A percentile compares a stretch with the other conserved stretches of the same genome.
Evolutionary conservation across 78 protist species (phyloP).

Genomic region (Speleostelium caveatum): DNA sequence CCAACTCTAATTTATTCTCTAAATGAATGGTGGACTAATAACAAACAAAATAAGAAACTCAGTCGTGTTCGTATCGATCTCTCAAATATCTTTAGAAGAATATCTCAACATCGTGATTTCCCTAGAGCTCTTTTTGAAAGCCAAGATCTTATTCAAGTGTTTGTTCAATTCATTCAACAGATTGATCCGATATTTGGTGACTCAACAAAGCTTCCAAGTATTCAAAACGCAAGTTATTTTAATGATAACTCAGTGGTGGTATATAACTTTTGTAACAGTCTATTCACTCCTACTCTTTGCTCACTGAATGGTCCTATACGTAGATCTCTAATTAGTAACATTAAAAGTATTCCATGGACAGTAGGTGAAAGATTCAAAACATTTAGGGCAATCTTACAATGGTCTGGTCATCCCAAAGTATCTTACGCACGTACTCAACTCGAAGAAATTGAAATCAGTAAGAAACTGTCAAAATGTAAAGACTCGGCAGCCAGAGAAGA

Average conservation of each 20-base stretch:
- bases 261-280: constrained; percentile 47
- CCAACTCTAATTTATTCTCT: constrained; percentile 55
- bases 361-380: constrained; percentile 79
- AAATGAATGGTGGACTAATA: constrained; percentile 70
- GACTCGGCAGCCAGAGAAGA: constrained; percentile 51
- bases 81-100: constrained; percentile 61
- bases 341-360: constrained; percentile 62
- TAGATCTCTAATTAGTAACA: constrained; percentile 22
- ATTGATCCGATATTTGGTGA: constrained; percentile 79
- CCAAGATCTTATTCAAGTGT: constrained; percentile 55
- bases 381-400: constrained; percentile 49
- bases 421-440: constrained; percentile 56
- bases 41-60: constrained; percentile 54
- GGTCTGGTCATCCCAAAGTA: constrained; percentile 68
- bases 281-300: constrained; percentile 52
- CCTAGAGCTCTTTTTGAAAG: constrained; percentile 48
- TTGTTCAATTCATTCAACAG: constrained; percentile 75
- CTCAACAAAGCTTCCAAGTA: constrained; percentile 54
- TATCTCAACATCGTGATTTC: constrained; percentile 54
- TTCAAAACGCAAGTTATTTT: constrained; percentile 32
- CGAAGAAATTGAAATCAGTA: constrained; percentile 54
- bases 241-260: constrained; percentile 62
- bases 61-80: constrained; percentile 60
- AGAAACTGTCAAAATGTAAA: constrained; percentile 42
- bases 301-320: constrained; percentile 65